A percentile compares a stretch with the other conserved stretches of the same genome.
Evolutionary conservation across 352 stramenopile species (phyloP).

Genomic region (Globisporangium cystogenes): DNA sequence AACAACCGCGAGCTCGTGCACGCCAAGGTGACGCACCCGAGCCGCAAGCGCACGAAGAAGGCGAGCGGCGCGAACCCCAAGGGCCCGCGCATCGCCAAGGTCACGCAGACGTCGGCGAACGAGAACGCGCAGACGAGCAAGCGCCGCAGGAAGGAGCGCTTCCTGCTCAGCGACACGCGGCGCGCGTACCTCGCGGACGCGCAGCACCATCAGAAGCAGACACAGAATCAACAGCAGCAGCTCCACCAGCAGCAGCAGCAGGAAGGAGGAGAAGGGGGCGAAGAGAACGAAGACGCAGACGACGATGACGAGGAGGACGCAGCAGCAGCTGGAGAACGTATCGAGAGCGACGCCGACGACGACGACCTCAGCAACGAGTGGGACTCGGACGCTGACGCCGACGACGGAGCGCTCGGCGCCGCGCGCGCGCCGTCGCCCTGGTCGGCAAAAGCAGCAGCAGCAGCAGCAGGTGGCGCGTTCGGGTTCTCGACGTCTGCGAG

Average conservation of each 20-base stretch:
- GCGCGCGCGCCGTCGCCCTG: no score
- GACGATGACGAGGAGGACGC: no score
- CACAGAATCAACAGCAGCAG: neutral
- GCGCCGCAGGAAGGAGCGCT: constrained; percentile 59
- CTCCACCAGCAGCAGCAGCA: neutral
- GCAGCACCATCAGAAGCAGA: constrained; percentile 8
- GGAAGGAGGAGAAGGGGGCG: no score
- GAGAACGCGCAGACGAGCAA: constrained; percentile 63
- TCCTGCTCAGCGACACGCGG: constrained; percentile 53
- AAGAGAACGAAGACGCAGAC: no score
- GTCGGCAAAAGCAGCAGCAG: neutral
- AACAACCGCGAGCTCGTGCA: constrained; percentile 81
- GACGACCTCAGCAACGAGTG: constrained; percentile 20
- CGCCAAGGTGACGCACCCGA: constrained; percentile 66
- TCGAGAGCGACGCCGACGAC: constrained; percentile 4
- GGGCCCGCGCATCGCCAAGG: constrained; percentile 64
- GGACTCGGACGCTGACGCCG: constrained; percentile 26
- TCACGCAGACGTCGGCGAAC: constrained; percentile 62
- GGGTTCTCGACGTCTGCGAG: neutral
- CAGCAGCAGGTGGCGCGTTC: neutral
- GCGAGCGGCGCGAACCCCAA: constrained; percentile 51
- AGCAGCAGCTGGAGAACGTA: no score
- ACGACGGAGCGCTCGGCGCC: neutral
- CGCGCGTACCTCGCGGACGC: constrained; percentile 55
- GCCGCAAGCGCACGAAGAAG: constrained; percentile 63